Conservation (phyloP, 306 rosid genomes). For the Canavalia gladiata region DNA sequence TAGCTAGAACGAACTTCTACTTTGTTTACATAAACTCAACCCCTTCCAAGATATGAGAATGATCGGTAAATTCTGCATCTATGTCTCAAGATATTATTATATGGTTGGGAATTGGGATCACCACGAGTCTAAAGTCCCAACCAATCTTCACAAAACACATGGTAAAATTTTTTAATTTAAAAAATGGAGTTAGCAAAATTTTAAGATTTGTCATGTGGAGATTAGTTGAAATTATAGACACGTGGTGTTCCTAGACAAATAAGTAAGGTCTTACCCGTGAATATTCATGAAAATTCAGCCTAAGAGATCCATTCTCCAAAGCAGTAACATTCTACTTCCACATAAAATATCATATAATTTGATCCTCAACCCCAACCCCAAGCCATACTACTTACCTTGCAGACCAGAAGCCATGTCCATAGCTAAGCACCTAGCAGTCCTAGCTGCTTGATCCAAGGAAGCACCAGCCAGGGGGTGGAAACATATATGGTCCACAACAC, state of each 20-base stretch:
- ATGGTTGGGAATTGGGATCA: too few relatives aligned
- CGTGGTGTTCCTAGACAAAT: too few relatives aligned
- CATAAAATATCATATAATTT: background rate
- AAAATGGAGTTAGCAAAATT: too few relatives aligned
- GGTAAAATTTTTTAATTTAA: too few relatives aligned
- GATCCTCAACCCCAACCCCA: background rate
- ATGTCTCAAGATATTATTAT: too few relatives aligned
- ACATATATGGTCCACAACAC: conserved; percentile 91
- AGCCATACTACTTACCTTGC: conserved; percentile 67
- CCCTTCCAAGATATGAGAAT: background rate
- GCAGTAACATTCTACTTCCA: conserved; percentile 7
- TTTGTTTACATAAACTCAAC: background rate
- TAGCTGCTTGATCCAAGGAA: conserved; percentile 73
- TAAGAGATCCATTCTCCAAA: background rate
- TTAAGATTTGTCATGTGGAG: too few relatives aligned
- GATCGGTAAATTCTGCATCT: too few relatives aligned
- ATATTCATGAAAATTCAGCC: too few relatives aligned
- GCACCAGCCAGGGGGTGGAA: conserved; percentile 79
- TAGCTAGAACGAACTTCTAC: background rate
- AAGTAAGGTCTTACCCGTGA: too few relatives aligned
- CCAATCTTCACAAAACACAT: too few relatives aligned
- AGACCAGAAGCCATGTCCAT: conserved; percentile 65
- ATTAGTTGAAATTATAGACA: too few relatives aligned
- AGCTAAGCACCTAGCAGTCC: conserved; percentile 69
- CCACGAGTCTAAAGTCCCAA: too few relatives aligned